Percentiles rank a stretch among this genome's conserved stretches.
These are phyloP conservation scores for Cryptosporidium baileyi DNA, from an alignment of 169 alveolate species.

Conservation along the genomic window DNA sequence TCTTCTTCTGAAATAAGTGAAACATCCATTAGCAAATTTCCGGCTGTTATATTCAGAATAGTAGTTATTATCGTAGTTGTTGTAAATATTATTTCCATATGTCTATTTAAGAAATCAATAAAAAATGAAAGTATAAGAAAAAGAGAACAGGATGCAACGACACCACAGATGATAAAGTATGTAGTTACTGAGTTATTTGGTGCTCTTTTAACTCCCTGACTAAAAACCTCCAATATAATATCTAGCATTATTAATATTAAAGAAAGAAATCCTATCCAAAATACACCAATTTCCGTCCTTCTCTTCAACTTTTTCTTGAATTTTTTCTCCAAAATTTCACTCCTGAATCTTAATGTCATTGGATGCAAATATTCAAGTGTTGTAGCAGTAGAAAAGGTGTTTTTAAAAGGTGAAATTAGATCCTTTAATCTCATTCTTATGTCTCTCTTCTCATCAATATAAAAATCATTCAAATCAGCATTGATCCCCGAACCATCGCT, in stretches of 20 bases:
- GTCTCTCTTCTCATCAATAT: conserved; percentile 1
- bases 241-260: conserved; percentile 28
- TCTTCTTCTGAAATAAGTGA: not conserved
- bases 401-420: conserved; percentile 24
- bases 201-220: conserved; percentile 1
- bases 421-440: conserved; percentile 28
- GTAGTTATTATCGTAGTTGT: conserved; percentile 32
- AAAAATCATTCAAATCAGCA: conserved; percentile 17
- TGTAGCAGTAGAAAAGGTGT: conserved; percentile 37
- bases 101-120: conserved; percentile 16
- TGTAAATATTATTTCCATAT: conserved; percentile 49
- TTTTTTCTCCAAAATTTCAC: conserved; percentile 52
- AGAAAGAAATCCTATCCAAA: conserved; percentile 54
- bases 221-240: conserved; percentile 13
- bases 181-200: conserved; percentile 38
- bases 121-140: conserved; percentile 33
- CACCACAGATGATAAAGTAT: conserved; percentile 38
- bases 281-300: conserved; percentile 61
- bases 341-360: conserved; percentile 35
- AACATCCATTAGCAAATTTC: conserved; percentile 50
- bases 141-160: conserved; percentile 48
- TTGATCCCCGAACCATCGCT: conserved; percentile 13
- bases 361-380: conserved; percentile 62
- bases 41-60: conserved; percentile 53
- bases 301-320: conserved; percentile 10